Evolutionary conservation across 441 rosid genomes (phyloP).

Genomic region (Lepidium campestre): DNA sequence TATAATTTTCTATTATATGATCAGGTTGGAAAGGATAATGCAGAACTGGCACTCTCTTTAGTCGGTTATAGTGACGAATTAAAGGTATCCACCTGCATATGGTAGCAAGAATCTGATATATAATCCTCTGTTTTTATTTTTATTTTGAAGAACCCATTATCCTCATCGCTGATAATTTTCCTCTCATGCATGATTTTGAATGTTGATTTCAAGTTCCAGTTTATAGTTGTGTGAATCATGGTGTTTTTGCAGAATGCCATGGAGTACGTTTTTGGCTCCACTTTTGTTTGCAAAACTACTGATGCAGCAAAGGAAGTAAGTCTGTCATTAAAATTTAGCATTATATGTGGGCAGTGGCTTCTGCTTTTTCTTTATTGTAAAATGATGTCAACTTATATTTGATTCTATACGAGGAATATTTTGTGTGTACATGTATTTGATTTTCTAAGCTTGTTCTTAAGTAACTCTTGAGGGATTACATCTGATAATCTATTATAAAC

Average conservation of each 20-base stretch:
- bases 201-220: not conserved
- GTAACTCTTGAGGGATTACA: not conserved
- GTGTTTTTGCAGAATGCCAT: slow-evolving; percentile 63
- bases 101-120: not conserved
- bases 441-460: not conserved
- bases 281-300: slow-evolving; percentile 81
- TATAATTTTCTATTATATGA: slow-evolving; percentile 8
- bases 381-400: not conserved
- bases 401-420: not conserved
- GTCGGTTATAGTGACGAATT: slow-evolving; percentile 76
- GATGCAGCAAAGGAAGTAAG: slow-evolving; percentile 93
- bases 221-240: not conserved
- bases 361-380: not conserved
- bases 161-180: not conserved
- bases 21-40: slow-evolving; percentile 93
- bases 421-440: not conserved
- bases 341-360: not conserved
- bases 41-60: slow-evolving; percentile 87
- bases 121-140: not conserved
- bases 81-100: slow-evolving; percentile 39
- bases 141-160: not conserved
- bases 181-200: not conserved
- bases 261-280: slow-evolving; percentile 95
- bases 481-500: not conserved
- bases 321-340: not conserved